Conservation (phyloP, 208 protist genomes). For the Trypanosomatidae sp. region DNA sequence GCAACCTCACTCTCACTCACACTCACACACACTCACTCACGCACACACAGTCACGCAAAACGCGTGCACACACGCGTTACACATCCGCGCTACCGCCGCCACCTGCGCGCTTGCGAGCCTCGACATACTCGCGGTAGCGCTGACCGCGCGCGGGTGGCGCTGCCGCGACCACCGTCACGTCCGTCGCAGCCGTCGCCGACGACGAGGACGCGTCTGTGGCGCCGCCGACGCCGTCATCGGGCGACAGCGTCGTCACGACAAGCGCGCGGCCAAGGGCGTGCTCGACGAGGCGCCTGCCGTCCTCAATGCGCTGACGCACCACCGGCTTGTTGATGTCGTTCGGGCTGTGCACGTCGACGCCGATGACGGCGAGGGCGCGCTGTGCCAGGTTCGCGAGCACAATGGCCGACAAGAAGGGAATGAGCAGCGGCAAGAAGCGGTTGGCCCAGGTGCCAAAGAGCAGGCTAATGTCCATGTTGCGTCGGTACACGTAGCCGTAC, state of each 20-base stretch:
- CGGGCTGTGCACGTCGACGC: conserved; percentile 69
- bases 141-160: conserved; percentile 12
- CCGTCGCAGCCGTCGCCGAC: not conserved
- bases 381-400: conserved; percentile 60
- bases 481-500: conserved; percentile 80
- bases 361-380: conserved; percentile 41
- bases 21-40: not conserved
- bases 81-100: too few species aligned
- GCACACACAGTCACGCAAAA: not conserved
- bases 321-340: conserved; percentile 46
- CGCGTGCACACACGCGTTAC: not conserved
- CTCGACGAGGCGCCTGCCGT: conserved; percentile 61
- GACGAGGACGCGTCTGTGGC: not conserved
- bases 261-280: conserved; percentile 50
- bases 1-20: too few species aligned
- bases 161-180: not conserved
- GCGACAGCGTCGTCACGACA: conserved; percentile 21
- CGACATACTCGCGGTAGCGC: conserved; percentile 67
- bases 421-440: conserved; percentile 76
- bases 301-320: conserved; percentile 71
- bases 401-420: conserved; percentile 62
- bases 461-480: conserved; percentile 78
- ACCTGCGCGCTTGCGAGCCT: too few species aligned
- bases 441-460: conserved; percentile 71
- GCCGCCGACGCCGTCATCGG: conserved; percentile 12